A percentile compares a stretch with the other conserved stretches of the same genome.
Evolutionary conservation across 2,329 filamentous ascomycete genomes (phyloP).

Genomic region (Myriosclerotinia scirpicola): DNA sequence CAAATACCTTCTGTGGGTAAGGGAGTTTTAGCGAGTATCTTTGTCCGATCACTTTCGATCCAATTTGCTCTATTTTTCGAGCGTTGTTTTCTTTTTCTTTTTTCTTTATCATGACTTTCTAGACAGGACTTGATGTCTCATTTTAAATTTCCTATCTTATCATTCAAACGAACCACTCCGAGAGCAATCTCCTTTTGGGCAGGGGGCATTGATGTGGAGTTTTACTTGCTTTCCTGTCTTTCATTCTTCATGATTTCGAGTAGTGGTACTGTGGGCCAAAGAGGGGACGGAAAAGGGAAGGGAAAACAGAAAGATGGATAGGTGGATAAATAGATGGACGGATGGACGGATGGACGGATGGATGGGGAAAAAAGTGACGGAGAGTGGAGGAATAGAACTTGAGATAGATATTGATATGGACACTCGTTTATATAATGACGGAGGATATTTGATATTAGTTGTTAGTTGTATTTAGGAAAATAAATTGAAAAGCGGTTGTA

Average conservation of each 20-base stretch:
- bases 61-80: not conserved
- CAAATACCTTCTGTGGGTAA: slow-evolving; percentile 2
- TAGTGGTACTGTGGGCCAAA: not conserved
- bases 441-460: not conserved
- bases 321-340: not conserved
- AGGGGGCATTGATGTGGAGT: not conserved
- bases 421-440: slow-evolving; percentile 2
- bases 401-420: not conserved
- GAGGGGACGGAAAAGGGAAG: not conserved
- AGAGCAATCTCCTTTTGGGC: slow-evolving; percentile 11
- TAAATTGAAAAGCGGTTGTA: not conserved
- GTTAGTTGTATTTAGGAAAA: slow-evolving; percentile 4
- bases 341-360: not conserved
- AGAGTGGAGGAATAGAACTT: not conserved
- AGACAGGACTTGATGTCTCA: not conserved
- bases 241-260: not conserved
- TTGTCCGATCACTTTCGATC: not conserved
- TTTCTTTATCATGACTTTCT: not conserved
- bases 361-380: not conserved
- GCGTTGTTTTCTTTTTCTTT: not conserved
- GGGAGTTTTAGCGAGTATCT: not conserved
- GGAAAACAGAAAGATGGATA: not conserved
- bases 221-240: not conserved
- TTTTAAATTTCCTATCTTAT: not conserved
- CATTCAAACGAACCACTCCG: not conserved